Evolutionary conservation across 371 early-diverging fungal species (phyloP).

Genomic region (Apophysomyces variabilis): DNA sequence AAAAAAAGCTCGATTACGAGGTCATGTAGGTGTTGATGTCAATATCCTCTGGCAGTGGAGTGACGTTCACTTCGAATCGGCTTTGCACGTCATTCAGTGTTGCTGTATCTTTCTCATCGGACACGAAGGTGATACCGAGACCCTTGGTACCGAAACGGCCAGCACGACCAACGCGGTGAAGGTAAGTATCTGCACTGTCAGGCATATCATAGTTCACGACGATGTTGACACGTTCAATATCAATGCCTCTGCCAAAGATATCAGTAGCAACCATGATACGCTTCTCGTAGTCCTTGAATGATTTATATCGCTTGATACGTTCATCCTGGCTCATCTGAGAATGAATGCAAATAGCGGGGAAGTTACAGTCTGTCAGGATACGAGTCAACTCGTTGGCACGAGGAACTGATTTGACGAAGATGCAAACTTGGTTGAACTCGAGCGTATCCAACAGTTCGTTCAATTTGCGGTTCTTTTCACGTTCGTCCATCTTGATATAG

Average conservation of each 20-base stretch:
- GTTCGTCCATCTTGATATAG: conserved; percentile 87
- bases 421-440: conserved; percentile 97
- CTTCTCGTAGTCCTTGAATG: conserved; percentile 94
- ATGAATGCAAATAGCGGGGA: conserved; percentile 96
- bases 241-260: conserved; percentile 99
- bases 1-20: not conserved
- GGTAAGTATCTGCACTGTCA: conserved; percentile 91
- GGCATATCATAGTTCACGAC: conserved; percentile 99
- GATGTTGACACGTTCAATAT: conserved; percentile 98
- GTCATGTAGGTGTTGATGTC: conserved; percentile 58
- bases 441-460: conserved; percentile 90
- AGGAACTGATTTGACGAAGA: conserved; percentile 94
- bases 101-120: conserved; percentile 83
- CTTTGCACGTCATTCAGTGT: conserved; percentile 91
- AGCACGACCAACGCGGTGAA: conserved; percentile 99
- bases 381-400: conserved; percentile 90
- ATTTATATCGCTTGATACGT: conserved; percentile 90
- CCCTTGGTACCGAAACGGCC: conserved; percentile 99
- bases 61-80: conserved; percentile 95
- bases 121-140: conserved; percentile 95
- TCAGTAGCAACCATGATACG: conserved; percentile 99
- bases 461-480: conserved; percentile 92
- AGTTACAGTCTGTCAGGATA: conserved; percentile 88
- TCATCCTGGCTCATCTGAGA: conserved; percentile 89
- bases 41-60: conserved; percentile 86